These are phyloP conservation scores for Medicago arabica DNA, from an alignment of 306 rosid species.

Conservation along the genomic window DNA sequence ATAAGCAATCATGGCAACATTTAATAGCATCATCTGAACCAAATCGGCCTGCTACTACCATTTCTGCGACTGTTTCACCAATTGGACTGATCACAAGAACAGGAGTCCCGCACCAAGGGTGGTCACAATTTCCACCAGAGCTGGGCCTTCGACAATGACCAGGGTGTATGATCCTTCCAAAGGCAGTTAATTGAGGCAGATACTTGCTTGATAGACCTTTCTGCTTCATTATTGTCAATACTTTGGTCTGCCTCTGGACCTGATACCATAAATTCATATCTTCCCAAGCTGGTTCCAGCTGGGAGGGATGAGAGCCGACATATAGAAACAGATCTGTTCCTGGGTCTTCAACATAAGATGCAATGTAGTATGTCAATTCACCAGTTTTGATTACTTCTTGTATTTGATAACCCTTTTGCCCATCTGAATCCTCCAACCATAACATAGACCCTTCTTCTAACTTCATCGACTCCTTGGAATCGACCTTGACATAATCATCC, in stretches of 20 bases:
- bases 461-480: conserved; percentile 74
- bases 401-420: conserved; percentile 86
- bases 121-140: conserved; percentile 89
- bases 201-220: conserved; percentile 83
- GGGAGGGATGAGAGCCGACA: conserved; percentile 89
- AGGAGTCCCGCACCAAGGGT: conserved; percentile 99
- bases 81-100: conserved; percentile 88
- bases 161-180: conserved; percentile 95
- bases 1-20: conserved; percentile 95
- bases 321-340: conserved; percentile 74
- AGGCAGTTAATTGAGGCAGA: conserved; percentile 83
- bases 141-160: conserved; percentile 88
- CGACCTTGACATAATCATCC: conserved; percentile 67
- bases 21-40: conserved; percentile 77
- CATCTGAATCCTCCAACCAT: conserved; percentile 91
- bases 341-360: conserved; percentile 83
- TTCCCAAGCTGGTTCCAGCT: conserved; percentile 98
- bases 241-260: conserved; percentile 97
- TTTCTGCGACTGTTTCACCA: conserved; percentile 82
- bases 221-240: conserved; percentile 87
- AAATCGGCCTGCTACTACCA: conserved; percentile 72
- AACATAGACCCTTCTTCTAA: conserved; percentile 80
- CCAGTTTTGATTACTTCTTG: conserved; percentile 61
- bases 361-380: conserved; percentile 70
- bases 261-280: conserved; percentile 98